Conservation (phyloP, 2,329 filamentous ascomycete genomes). For the Colletotrichum somersetense region DNA sequence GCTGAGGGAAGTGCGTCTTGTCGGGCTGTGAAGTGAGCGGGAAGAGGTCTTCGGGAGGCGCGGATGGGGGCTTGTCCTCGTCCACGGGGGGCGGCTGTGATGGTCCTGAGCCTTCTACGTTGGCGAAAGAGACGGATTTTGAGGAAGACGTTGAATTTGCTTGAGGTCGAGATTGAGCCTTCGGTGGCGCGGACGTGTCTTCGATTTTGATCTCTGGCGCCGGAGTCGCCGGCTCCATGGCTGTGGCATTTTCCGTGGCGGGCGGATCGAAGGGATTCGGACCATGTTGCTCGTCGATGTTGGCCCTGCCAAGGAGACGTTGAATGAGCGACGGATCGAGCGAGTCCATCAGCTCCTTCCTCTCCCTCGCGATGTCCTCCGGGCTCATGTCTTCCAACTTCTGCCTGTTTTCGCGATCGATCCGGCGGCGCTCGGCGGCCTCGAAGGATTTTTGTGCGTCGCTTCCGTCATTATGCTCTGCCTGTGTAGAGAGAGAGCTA, state of each 20-base stretch:
- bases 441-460: conserved; percentile 49
- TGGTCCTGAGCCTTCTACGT: conserved; percentile 9
- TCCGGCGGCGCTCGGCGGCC: conserved; percentile 74
- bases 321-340: conserved; percentile 83
- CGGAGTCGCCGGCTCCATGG: conserved; percentile 31
- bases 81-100: conserved; percentile 46
- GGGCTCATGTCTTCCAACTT: conserved; percentile 82
- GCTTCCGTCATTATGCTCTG: conserved; percentile 23
- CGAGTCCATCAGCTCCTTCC: conserved; percentile 82
- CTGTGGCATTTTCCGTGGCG: conserved; percentile 20
- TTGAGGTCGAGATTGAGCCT: conserved; percentile 29
- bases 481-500: conserved; percentile 6
- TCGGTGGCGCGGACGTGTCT: conserved; percentile 46
- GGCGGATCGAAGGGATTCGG: conserved; percentile 58
- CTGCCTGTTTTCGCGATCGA: conserved; percentile 85
- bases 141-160: conserved; percentile 23
- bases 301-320: conserved; percentile 80
- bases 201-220: conserved; percentile 54
- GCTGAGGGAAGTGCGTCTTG: conserved; percentile 73
- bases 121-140: conserved; percentile 10
- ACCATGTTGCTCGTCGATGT: conserved; percentile 73
- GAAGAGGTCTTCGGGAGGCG: conserved; percentile 58
- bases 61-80: conserved; percentile 57
- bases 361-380: conserved; percentile 84
- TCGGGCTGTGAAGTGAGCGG: conserved; percentile 54